Evolutionary conservation across 306 rosid species (phyloP), one percentile per base, ranked within the genome.

Genomic region (Malus sieversii): DNA sequence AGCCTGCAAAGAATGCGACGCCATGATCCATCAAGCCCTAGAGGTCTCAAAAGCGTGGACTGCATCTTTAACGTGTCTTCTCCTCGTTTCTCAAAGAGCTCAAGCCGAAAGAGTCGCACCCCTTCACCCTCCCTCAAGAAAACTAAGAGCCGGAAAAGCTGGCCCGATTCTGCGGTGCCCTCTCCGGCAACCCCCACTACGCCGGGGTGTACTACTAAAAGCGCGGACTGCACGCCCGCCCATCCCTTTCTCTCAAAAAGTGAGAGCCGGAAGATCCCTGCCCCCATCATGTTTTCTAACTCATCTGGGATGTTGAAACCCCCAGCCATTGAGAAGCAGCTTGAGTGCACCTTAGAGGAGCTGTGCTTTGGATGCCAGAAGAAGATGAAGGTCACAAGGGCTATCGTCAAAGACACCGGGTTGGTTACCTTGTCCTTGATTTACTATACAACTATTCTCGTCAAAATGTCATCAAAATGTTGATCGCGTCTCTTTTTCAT

Each of bases 301-400:
- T 95, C 97, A 5, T 88, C 93, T 35, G 98, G 98, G 30, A 44
- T 78, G 88, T 38, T 92, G 32, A 96, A 90, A 79, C 88, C 90
- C 2, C 85, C 88, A 7, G 79, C 97, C 15, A 74, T 90, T 16
- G 91, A 89, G 88, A 91, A 77, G 77, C 85, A 63, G 30, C 90
- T 96, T 3, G 89, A 90, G 59, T 96, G 99, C 84, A 84, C 97
- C 38, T 89, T 96, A 6, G 93, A 96, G 83, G 98, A 96, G 63
- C 77, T 96, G 78, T 90, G 92, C 72, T 89, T 78, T 69, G 99
- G 98, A 55, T 87, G 97, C 93, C 77, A 62, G 59, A 96, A 86
- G 89, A 83, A 84, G 40, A 69, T 92, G 84, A 92, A 64, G 83
- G 78, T 90, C 84, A 82, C 92, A 19, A 88, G 96, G 80, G 89